phyloP scores from a whole-genome alignment of 331 rosid genomes.

The Acacia concinna region DNA sequence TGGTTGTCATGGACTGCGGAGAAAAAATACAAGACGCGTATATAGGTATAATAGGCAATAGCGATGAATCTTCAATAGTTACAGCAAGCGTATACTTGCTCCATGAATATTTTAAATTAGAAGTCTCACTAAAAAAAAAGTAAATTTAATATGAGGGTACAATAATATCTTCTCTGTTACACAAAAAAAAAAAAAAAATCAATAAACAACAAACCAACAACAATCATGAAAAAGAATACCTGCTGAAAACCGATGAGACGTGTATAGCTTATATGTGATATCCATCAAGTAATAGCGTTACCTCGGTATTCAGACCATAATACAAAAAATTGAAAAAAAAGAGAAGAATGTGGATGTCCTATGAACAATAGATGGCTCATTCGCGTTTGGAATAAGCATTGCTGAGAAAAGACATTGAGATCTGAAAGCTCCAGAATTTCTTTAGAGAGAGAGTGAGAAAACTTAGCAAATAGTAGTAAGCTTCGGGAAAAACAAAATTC shows the following conservation, averaged over 20 bases:
- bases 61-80: background rate
- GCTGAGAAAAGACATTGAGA: constrained; percentile 30
- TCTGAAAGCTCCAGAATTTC: constrained; percentile 24
- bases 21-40: background rate
- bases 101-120: background rate
- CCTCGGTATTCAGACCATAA: background rate
- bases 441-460: background rate
- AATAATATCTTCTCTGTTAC: background rate
- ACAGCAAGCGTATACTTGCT: background rate
- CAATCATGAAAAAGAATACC: background rate
- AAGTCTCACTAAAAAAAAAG: background rate
- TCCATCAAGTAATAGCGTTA: background rate
- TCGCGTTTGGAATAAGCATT: background rate
- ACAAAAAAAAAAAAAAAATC: background rate
- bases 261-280: background rate
- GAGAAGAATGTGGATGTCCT: background rate
- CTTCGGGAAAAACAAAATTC: background rate
- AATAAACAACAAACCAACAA: background rate
- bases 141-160: no score
- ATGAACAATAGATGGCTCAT: constrained; percentile 13
- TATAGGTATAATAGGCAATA: no score
- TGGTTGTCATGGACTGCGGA: background rate
- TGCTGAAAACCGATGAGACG: background rate
- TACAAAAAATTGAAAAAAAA: background rate
- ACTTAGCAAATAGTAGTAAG: background rate